Evolutionary conservation across 2,329 filamentous ascomycete species (phyloP), one percentile per base, ranked within the genome.

Genomic region (Penicillium janthinellum): DNA sequence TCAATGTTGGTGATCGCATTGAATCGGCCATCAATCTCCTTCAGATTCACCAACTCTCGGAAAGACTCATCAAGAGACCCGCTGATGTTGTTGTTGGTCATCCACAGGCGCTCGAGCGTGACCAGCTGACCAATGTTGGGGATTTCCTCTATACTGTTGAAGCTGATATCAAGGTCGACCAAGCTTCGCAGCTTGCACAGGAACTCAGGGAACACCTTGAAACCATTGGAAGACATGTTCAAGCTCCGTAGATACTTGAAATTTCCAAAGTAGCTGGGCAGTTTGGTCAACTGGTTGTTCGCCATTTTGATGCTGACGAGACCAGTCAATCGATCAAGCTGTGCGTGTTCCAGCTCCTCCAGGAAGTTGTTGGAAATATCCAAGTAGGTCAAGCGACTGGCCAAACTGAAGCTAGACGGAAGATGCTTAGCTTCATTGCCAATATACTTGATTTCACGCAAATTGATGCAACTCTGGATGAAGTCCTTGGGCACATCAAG

Each of bases 401-500:
- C 94, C 67, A 93, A 83, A 64, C 90, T 88, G 55, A 99, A 83
- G 74, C 93, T 97, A 6, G 88, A 84, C 4, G 95, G 95, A 25
- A 99, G 80, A 69, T 89, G 89, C 75, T 90, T 88, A 2, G 93
- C 91, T 75, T 99, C 95, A 70, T 98, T 98, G 72, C 92, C 94
- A 67, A 91, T 92, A 76, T 90, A 99, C 71, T 96, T 96, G 82
- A 99, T 95, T 74, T 99, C 95, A 53, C 94, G 88, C 20, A 99
- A 81, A 70, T 94, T 92, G 67, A 89, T 88, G 78, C 95, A 99
- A 31, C 91, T 90, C 73, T 96, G 92, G 57, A 99, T 93, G 73
- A 99, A 99, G 75, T 99, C 95, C 71, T 92, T 92, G 0, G 95
- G 95, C 14, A 99, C 88, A 69, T 97, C 92, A 31, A 99, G 83